phyloP scores from a whole-genome alignment of 306 rosid species.

The Cicer bijugum region DNA sequence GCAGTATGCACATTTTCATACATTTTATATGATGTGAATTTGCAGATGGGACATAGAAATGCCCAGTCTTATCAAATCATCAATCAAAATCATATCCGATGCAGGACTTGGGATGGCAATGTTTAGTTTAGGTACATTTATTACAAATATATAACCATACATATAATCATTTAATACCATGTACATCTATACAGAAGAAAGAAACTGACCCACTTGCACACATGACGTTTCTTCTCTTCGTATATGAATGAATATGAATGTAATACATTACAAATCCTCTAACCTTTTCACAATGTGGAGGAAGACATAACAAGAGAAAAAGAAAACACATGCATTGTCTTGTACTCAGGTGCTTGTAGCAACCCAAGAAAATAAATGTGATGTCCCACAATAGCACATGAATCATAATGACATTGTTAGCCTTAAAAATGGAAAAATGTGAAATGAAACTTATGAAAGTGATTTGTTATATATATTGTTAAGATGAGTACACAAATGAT shows the following conservation, averaged over 20 bases:
- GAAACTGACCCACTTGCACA: not conserved
- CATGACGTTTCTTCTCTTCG: slow-evolving; percentile 1
- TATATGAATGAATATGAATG: not conserved
- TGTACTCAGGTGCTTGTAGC: slow-evolving; percentile 39
- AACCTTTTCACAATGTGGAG: slow-evolving; percentile 19
- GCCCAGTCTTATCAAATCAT: slow-evolving; percentile 80
- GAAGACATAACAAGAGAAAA: slow-evolving; percentile 3
- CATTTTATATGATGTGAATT: slow-evolving; percentile 31
- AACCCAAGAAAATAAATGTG: slow-evolving; percentile 36
- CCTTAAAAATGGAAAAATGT: slow-evolving; percentile 13
- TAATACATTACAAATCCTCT: not conserved
- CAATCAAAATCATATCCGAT: slow-evolving; percentile 82
- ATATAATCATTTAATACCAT: not conserved
- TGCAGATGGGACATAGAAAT: slow-evolving; percentile 79
- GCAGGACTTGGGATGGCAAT: slow-evolving; percentile 99
- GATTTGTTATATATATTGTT: slow-evolving; percentile 27
- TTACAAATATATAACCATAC: not conserved
- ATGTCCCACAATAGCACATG: slow-evolving; percentile 36
- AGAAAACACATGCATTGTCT: slow-evolving; percentile 19
- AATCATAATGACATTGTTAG: slow-evolving; percentile 5
- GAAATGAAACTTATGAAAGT: slow-evolving; percentile 1
- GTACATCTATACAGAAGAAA: not conserved
- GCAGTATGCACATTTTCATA: not conserved
- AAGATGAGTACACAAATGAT: slow-evolving; percentile 49
- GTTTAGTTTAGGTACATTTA: slow-evolving; percentile 84